Evolutionary conservation across 805 yeast species (phyloP).

Genomic region (Lipomyces chichibuensis): DNA sequence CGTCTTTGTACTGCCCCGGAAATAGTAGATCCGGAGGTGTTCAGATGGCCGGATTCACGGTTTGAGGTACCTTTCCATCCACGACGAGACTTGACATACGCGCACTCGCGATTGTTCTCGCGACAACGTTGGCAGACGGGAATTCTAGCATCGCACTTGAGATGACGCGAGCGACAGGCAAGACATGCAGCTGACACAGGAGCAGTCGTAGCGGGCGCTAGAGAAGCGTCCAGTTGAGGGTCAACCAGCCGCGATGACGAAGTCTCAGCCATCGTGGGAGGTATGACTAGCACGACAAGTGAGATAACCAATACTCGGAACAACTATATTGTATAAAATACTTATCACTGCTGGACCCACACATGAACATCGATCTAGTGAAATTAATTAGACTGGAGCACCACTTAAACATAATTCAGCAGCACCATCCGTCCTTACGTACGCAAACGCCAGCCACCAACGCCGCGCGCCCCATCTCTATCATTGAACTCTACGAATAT

Average conservation of each 20-base stretch:
- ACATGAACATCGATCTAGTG: too few species aligned
- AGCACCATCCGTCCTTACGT: too few species aligned
- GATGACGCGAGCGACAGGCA: constrained; percentile 34
- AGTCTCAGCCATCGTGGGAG: background rate
- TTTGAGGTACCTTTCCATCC: constrained; percentile 23
- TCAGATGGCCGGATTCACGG: background rate
- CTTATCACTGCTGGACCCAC: too few species aligned
- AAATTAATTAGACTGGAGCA: too few species aligned
- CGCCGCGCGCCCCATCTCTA: too few species aligned
- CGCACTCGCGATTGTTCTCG: constrained; percentile 26
- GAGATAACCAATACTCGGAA: background rate
- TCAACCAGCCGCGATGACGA: background rate
- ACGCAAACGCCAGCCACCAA: too few species aligned
- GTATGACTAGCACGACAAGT: background rate
- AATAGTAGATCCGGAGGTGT: background rate
- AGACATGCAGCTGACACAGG: constrained; percentile 29
- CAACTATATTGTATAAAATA: too few species aligned
- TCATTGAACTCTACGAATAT: too few species aligned
- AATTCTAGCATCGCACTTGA: constrained; percentile 27
- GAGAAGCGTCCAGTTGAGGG: background rate
- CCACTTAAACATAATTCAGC: too few species aligned
- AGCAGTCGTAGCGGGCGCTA: background rate
- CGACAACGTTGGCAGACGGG: constrained; percentile 28
- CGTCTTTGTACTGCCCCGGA: background rate
- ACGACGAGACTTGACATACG: constrained; percentile 31